phyloP scores from a whole-genome alignment of 1,284 basidiomycete genomes.

The Sporisorium graminicola region DNA sequence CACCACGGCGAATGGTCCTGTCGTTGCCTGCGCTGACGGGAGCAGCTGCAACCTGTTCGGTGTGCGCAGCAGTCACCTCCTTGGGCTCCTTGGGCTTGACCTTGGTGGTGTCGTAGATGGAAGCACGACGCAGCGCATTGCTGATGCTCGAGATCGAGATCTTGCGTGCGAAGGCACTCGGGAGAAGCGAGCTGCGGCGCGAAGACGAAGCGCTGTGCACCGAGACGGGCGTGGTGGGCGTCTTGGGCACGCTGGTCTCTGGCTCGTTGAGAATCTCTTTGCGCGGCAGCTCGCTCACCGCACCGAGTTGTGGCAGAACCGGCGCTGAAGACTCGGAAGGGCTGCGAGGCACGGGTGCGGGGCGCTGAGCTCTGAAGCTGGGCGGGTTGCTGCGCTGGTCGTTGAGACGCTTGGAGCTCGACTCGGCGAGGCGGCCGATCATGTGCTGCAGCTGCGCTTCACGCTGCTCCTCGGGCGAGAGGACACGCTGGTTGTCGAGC shows the following conservation, averaged over 20 bases:
- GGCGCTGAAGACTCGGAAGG: neutral
- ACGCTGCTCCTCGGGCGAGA: conserved; percentile 40
- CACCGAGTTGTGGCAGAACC: neutral
- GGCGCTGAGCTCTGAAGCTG: conserved; percentile 20
- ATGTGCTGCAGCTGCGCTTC: conserved; percentile 36
- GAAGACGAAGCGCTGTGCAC: conserved; percentile 22
- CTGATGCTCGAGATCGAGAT: conserved; percentile 43
- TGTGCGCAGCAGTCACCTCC: conserved; percentile 7
- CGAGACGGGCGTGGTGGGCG: conserved; percentile 24
- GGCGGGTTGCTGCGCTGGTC: conserved; percentile 50
- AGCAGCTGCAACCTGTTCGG: neutral
- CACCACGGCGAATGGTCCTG: conserved; percentile 6
- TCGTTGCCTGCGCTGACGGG: neutral
- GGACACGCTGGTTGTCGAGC: conserved; percentile 50
- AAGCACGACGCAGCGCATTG: conserved; percentile 36
- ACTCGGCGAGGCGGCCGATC: conserved; percentile 31
- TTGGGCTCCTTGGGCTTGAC: conserved; percentile 28
- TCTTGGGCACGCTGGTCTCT: conserved; percentile 17
- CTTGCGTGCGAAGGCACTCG: conserved; percentile 29
- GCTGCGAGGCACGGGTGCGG: conserved; percentile 21
- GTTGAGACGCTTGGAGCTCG: conserved; percentile 39
- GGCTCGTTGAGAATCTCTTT: neutral
- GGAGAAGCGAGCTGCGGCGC: conserved; percentile 24
- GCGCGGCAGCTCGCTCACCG: neutral
- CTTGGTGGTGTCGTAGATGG: conserved; percentile 39